Evolutionary conservation across 179 eudicot species (phyloP), one percentile per base, ranked within the genome.

Genomic region (Monotropa hypopitys): DNA sequence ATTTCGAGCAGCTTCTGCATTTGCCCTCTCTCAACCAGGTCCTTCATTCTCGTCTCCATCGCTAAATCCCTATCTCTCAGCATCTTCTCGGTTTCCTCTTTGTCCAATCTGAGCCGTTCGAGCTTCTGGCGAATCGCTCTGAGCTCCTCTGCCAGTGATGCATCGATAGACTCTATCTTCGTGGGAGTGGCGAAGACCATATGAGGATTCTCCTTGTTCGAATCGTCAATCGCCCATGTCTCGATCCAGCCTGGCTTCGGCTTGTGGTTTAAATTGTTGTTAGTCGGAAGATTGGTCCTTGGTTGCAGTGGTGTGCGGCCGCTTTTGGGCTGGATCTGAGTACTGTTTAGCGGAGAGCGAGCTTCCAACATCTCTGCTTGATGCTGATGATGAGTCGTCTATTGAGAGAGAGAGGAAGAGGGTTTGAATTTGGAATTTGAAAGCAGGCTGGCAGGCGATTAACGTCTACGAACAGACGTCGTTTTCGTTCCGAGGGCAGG

Each of bases 111-210:
- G 83, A 87, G 59, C 43, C 94, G 83, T 76, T 91, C 92, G 18
- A 89, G 76, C 84, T 78, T 86, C 77, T 79, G 75, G 33, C 89
- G 86, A 7, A 89, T 89, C 3, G 96, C 96, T 20, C 61, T 88
- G 2, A 92, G 89, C 89, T 92, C 96, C 70, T 91, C 91, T 5
- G 92, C 96, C 3, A 92, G 79, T 3, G 96, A 91, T 1, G 82
- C 77, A 49, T 91, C 40, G 38, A 47, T 70, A 0, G 57, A 68
- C 63, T n/a, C 33, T 3, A 74, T 53, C 76, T 51, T 73, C 12
- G 20, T 18, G 6, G 62, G 62, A 51, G 32, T 16, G 59, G 43
- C 15, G 59, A 9, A 8, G 59, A 72, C 43, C 76, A 46, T 40
- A n/a, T 50, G 32, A 11, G 4, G 28, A 33, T 73, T 73, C 65